Evolutionary conservation across 2,329 filamentous ascomycete genomes (phyloP).

Genomic region (Penicillium sp.): DNA sequence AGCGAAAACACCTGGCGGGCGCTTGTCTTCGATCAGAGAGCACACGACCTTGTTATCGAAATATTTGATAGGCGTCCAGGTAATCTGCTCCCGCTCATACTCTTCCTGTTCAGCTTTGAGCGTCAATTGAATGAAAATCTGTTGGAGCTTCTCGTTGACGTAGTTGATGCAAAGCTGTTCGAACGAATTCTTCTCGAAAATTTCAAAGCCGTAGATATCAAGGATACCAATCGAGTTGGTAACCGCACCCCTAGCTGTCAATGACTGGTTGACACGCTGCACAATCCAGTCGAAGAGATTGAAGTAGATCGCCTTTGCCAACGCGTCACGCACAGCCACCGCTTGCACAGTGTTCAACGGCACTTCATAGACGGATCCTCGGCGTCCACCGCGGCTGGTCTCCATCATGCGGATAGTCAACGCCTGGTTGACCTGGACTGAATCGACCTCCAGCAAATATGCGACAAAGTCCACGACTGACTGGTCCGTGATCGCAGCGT

Average conservation of each 20-base stretch:
- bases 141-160: constrained; percentile 98
- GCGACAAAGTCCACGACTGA: constrained; percentile 94
- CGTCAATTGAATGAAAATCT: constrained; percentile 98
- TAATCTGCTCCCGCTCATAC: constrained; percentile 92
- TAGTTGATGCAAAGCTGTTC: constrained; percentile 99
- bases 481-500: constrained; percentile 83
- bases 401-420: constrained; percentile 88
- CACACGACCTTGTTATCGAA: constrained; percentile 99
- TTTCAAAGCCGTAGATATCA: constrained; percentile 99
- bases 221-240: constrained; percentile 92
- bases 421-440: constrained; percentile 79
- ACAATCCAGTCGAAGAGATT: constrained; percentile 99
- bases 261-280: constrained; percentile 83
- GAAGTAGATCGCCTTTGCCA: constrained; percentile 95
- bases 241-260: constrained; percentile 76
- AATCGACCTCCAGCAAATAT: constrained; percentile 87
- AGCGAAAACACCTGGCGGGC: constrained; percentile 91
- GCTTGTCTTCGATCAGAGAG: constrained; percentile 89
- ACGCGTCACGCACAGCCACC: constrained; percentile 81
- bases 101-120: constrained; percentile 97
- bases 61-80: constrained; percentile 99
- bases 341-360: constrained; percentile 90
- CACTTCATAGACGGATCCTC: constrained; percentile 71
- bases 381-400: constrained; percentile 67
- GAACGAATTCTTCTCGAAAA: constrained; percentile 98